Evolutionary conservation across 306 rosid genomes (phyloP).

Genomic region (Oxytropis ochrocephala): DNA sequence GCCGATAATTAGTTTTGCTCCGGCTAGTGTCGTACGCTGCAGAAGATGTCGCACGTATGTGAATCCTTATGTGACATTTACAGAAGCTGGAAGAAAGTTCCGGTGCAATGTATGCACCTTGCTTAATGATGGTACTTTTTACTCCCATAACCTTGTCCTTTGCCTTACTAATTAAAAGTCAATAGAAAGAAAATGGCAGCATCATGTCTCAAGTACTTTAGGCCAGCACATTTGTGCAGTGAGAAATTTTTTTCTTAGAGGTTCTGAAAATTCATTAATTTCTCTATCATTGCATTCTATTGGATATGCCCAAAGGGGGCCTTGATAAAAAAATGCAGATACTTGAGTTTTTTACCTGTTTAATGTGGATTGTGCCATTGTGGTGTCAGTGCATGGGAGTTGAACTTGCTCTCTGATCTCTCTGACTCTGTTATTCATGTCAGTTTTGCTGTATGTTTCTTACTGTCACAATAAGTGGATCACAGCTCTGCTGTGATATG

Average conservation of each 20-base stretch:
- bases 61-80: conserved; percentile 85
- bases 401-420: conserved; percentile 10
- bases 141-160: conserved; percentile 10
- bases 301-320: not conserved
- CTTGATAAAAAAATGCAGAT: not conserved
- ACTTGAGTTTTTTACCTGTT: conserved; percentile 6
- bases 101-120: conserved; percentile 88
- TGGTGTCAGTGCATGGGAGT: not conserved
- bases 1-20: conserved; percentile 72
- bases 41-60: conserved; percentile 97
- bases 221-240: not conserved
- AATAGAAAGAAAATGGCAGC: not conserved
- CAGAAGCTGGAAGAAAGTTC: conserved; percentile 95
- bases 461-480: conserved; percentile 3
- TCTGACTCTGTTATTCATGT: not conserved
- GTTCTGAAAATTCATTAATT: conserved; percentile 6
- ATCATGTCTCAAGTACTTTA: not conserved
- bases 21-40: conserved; percentile 86
- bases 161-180: not conserved
- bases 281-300: not conserved
- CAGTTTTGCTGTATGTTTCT: not conserved
- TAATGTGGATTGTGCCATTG: not conserved
- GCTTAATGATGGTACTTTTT: conserved; percentile 86
- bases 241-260: not conserved
- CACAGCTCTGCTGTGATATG: not conserved